These are phyloP conservation scores for Naganishia cerealis DNA, from an alignment of 1,284 basidiomycete genomes.

Conservation along the genomic window DNA sequence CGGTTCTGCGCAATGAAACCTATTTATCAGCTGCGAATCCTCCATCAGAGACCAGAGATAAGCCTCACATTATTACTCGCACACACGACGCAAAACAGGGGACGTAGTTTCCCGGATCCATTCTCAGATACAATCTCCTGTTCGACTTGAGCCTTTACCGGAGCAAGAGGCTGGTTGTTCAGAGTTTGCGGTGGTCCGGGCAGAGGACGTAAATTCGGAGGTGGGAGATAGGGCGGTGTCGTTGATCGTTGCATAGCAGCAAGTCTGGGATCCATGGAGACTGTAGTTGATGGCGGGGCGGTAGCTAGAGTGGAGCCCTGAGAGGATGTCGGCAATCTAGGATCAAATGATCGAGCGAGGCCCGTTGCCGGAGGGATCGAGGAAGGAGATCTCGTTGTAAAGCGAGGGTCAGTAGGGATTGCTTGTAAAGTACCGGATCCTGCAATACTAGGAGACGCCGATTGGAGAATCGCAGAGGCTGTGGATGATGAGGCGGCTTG, in stretches of 20 bases:
- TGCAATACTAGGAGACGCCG: neutral
- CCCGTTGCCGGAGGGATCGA: neutral
- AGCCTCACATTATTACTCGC: constrained; percentile 86
- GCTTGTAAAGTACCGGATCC: neutral
- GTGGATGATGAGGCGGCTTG: neutral
- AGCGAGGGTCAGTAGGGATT: neutral
- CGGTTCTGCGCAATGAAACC: constrained; percentile 68
- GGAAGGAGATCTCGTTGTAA: neutral
- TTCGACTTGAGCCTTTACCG: neutral
- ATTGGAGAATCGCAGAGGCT: neutral
- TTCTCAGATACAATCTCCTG: neutral
- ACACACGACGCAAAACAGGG: constrained; percentile 94
- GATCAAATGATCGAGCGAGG: constrained; percentile 1
- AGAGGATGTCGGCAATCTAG: neutral
- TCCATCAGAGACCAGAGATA: neutral
- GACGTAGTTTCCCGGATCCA: constrained; percentile 54
- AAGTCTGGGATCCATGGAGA: constrained; percentile 9
- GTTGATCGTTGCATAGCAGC: constrained; percentile 11
- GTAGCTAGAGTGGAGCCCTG: neutral
- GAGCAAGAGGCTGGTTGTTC: neutral
- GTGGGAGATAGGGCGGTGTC: constrained; percentile 11
- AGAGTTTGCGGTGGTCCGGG: constrained; percentile 12
- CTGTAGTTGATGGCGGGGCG: neutral
- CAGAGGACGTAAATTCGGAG: constrained; percentile 11
- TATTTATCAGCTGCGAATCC: constrained; percentile 15